Conservation (phyloP, 805 yeast species). For the Limtongozyma cylindracea region DNA sequence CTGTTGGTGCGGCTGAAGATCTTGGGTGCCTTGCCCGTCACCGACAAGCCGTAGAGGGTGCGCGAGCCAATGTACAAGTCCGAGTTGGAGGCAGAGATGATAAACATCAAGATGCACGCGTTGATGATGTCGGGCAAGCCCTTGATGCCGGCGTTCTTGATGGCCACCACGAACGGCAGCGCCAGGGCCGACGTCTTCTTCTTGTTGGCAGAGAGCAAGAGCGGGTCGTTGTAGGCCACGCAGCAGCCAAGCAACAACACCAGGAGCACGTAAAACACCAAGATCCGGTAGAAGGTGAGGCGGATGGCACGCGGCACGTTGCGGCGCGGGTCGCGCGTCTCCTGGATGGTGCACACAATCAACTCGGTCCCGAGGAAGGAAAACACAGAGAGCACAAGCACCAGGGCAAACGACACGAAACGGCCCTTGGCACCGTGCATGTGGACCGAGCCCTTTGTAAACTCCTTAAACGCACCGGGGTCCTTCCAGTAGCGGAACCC, state of each 20-base stretch:
- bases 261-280: slow-evolving; percentile 33
- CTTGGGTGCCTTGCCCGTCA: slow-evolving; percentile 7
- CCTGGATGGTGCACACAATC: slow-evolving; percentile 54
- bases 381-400: slow-evolving; percentile 38
- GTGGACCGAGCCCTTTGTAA: slow-evolving; percentile 15
- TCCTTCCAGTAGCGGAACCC: slow-evolving; percentile 50
- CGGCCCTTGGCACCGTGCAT: slow-evolving; percentile 21
- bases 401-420: slow-evolving; percentile 36
- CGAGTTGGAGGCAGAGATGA: slow-evolving; percentile 5
- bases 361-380: slow-evolving; percentile 50
- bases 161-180: slow-evolving; percentile 5
- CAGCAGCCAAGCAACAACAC: slow-evolving; percentile 42
- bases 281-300: slow-evolving; percentile 39
- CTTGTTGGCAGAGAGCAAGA: slow-evolving; percentile 4
- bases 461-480: slow-evolving; percentile 37
- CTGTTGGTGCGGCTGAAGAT: slow-evolving; percentile 18
- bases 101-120: slow-evolving; percentile 5
- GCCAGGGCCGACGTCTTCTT: slow-evolving; percentile 4
- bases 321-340: slow-evolving; percentile 36
- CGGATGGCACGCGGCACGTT: slow-evolving; percentile 50
- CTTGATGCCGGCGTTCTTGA: slow-evolving; percentile 4
- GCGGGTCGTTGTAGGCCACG: slow-evolving; percentile 7
- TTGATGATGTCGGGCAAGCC: slow-evolving; percentile 5
- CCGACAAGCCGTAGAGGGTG: slow-evolving; percentile 4
- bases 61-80: slow-evolving; percentile 5